phyloP scores from a whole-genome alignment of 192 early-diverging fungal genomes.

The Umbelopsis sp. region DNA sequence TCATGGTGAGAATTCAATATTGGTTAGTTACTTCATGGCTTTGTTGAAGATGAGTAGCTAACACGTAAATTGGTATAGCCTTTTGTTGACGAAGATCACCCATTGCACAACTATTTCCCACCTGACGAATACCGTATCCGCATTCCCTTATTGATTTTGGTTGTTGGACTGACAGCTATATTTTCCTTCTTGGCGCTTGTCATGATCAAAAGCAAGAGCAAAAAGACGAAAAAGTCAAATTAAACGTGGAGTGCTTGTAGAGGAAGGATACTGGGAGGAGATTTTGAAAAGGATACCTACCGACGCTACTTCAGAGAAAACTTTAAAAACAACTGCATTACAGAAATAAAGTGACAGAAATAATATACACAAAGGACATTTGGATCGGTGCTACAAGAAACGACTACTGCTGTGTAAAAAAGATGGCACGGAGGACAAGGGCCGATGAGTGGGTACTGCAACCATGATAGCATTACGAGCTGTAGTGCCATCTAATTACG shows the following conservation, averaged over 20 bases:
- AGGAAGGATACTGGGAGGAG: background rate
- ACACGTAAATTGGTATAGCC: conserved; percentile 52
- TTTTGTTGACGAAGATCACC: conserved; percentile 78
- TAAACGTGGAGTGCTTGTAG: background rate
- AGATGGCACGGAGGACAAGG: too few species aligned
- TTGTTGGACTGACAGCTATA: conserved; percentile 75
- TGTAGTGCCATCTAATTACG: too few species aligned
- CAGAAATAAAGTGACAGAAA: too few species aligned
- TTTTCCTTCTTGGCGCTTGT: conserved; percentile 81
- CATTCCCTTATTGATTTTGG: conserved; percentile 79
- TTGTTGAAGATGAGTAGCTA: background rate
- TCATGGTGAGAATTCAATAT: conserved; percentile 62
- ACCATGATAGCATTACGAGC: too few species aligned
- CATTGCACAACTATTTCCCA: conserved; percentile 77
- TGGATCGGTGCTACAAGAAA: too few species aligned
- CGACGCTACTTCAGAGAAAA: too few species aligned
- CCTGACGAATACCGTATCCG: conserved; percentile 85
- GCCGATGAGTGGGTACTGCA: too few species aligned
- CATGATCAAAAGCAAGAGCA: conserved; percentile 69
- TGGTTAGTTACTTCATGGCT: too few species aligned
- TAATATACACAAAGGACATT: too few species aligned
- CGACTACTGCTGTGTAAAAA: too few species aligned
- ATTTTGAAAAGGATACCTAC: background rate
- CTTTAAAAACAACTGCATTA: too few species aligned
- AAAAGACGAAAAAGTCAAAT: conserved; percentile 28